Conservation (phyloP, 2,329 filamentous ascomycete species). For the Scedosporium minutisporum region DNA sequence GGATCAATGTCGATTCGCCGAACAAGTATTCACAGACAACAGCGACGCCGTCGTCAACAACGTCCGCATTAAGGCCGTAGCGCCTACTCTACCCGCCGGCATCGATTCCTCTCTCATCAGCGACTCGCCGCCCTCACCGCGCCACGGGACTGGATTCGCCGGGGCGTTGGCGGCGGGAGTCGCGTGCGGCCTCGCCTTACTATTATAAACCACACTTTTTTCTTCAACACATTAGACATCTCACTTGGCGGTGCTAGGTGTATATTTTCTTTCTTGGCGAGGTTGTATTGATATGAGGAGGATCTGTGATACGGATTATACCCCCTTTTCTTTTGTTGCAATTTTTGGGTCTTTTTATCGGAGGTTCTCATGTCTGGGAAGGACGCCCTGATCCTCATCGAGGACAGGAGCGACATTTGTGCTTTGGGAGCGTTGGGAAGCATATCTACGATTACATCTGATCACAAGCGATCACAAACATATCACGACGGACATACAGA, state of each 20-base stretch:
- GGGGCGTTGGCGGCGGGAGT: constrained; percentile 1
- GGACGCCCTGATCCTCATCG: background rate
- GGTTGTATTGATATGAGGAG: background rate
- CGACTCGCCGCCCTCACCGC: constrained; percentile 3
- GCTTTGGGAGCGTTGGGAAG: too few species aligned
- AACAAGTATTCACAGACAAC: constrained; percentile 18
- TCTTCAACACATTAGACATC: background rate
- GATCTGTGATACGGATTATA: background rate
- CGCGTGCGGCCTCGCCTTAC: background rate
- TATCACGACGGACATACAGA: too few species aligned
- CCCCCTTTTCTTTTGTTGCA: background rate
- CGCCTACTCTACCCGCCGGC: constrained; percentile 14
- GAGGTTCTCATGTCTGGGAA: background rate
- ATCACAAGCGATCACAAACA: too few species aligned
- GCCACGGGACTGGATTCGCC: background rate
- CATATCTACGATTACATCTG: too few species aligned
- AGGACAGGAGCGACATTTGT: background rate
- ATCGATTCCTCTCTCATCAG: constrained; percentile 5
- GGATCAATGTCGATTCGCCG: constrained; percentile 23
- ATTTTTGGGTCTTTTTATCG: background rate
- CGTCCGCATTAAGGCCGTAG: constrained; percentile 23
- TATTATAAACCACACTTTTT: background rate
- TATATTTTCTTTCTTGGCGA: background rate
- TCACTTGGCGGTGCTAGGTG: background rate
- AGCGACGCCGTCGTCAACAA: constrained; percentile 22